These are phyloP conservation scores for Podila epigama DNA, from an alignment of 192 early-diverging fungal species.

Conservation along the genomic window DNA sequence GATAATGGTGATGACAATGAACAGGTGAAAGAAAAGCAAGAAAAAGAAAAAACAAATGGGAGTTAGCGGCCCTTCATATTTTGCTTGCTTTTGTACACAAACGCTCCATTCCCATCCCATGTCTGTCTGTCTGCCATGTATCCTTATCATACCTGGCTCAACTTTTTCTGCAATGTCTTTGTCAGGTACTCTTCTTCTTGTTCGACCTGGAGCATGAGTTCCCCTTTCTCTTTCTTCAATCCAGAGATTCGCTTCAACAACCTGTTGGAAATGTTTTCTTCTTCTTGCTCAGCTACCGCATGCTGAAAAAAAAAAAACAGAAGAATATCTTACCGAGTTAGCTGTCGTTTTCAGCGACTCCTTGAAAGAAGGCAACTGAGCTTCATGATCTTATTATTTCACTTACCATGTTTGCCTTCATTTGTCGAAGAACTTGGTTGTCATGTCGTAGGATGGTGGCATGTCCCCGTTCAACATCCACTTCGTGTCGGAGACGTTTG, in stretches of 20 bases:
- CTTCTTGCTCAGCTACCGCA: slow-evolving; percentile 66
- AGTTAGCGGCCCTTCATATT: background rate
- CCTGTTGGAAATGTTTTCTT: slow-evolving; percentile 82
- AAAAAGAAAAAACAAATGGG: background rate
- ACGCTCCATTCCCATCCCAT: no score
- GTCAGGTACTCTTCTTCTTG: slow-evolving; percentile 85
- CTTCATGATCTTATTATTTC: background rate
- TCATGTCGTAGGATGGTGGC: slow-evolving; percentile 68
- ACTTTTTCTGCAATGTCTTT: slow-evolving; percentile 79
- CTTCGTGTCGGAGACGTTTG: slow-evolving; percentile 71
- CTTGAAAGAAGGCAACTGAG: background rate
- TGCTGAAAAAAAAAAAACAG: slow-evolving; percentile 36
- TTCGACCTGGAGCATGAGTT: slow-evolving; percentile 77
- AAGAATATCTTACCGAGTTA: background rate
- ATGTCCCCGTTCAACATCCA: slow-evolving; percentile 71
- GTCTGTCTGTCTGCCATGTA: no score
- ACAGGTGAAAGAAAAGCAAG: no score
- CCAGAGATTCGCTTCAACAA: slow-evolving; percentile 75
- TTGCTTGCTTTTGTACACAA: no score
- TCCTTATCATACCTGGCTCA: slow-evolving; percentile 55
- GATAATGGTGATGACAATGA: no score
- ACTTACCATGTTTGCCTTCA: slow-evolving; percentile 63
- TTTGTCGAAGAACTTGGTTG: slow-evolving; percentile 63
- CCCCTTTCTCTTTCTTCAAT: slow-evolving; percentile 82
- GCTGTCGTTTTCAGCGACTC: background rate